A percentile compares a stretch with the other conserved stretches of the same genome.
Conservation (phyloP, 345 rosid genomes). For the Citropsis articulata region DNA sequence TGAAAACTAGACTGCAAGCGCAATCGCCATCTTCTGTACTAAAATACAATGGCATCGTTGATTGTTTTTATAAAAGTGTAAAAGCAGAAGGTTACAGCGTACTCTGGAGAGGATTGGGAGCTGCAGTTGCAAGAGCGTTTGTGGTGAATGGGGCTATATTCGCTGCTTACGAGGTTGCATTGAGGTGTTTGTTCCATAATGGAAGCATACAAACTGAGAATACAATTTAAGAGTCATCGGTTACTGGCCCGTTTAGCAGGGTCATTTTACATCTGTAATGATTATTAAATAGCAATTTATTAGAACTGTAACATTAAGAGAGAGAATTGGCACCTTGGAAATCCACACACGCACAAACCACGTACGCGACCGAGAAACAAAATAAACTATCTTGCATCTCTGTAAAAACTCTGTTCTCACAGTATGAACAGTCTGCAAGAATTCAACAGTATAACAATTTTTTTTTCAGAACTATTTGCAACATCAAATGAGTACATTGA, state of each 20-base stretch:
- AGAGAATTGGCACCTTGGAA: neutral
- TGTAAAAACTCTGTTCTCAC: neutral
- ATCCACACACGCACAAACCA: neutral
- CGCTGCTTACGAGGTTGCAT: slow-evolving; percentile 77
- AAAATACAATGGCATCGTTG: slow-evolving; percentile 57
- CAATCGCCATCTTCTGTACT: slow-evolving; percentile 32
- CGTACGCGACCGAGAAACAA: too few species aligned
- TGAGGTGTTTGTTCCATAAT: slow-evolving; percentile 68
- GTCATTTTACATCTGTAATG: neutral
- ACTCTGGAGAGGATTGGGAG: slow-evolving; percentile 91
- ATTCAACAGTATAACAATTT: neutral
- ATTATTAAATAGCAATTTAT: neutral
- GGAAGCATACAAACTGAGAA: slow-evolving; percentile 43
- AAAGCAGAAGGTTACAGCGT: slow-evolving; percentile 62
- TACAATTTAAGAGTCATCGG: slow-evolving; percentile 21
- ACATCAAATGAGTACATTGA: neutral
- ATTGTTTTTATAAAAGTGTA: slow-evolving; percentile 65
- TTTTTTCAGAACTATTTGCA: neutral
- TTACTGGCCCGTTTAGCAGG: neutral
- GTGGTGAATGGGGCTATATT: slow-evolving; percentile 88
- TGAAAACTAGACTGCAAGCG: slow-evolving; percentile 85
- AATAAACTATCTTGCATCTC: neutral
- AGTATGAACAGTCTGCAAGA: neutral
- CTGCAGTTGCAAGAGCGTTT: slow-evolving; percentile 97
- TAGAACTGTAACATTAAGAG: too few species aligned